These are phyloP conservation scores for Fusarium coffeatum DNA, from an alignment of 2,329 filamentous ascomycete species.

Conservation along the genomic window DNA sequence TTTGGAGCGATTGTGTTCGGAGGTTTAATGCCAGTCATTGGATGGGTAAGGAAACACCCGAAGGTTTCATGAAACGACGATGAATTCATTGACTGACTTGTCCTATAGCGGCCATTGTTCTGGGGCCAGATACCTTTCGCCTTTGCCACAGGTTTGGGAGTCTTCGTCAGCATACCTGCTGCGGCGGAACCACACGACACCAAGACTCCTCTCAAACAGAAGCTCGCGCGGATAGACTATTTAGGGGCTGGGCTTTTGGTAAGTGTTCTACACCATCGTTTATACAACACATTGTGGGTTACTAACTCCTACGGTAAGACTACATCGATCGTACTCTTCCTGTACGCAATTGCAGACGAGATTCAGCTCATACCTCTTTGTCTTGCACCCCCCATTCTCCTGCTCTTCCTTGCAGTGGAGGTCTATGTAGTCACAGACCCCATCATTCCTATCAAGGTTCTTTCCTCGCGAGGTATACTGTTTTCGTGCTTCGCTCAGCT, in stretches of 20 bases:
- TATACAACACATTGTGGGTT: background rate
- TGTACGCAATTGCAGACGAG: conserved; percentile 75
- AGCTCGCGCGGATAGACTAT: conserved; percentile 78
- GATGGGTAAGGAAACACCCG: conserved; percentile 70
- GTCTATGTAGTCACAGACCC: conserved; percentile 72
- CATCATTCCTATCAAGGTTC: conserved; percentile 77
- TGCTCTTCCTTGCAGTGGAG: conserved; percentile 72
- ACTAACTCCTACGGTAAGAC: conserved; percentile 56
- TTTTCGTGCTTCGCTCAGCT: conserved; percentile 80
- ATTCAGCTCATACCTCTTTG: conserved; percentile 70
- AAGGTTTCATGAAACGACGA: background rate
- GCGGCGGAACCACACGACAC: conserved; percentile 17
- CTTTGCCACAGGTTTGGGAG: conserved; percentile 68
- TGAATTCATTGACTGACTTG: conserved; percentile 9
- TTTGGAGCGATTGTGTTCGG: conserved; percentile 78
- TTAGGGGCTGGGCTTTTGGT: conserved; percentile 75
- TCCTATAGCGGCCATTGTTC: conserved; percentile 73
- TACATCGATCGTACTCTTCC: conserved; percentile 74
- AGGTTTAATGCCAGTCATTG: conserved; percentile 69
- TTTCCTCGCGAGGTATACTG: conserved; percentile 76
- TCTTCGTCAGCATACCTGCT: conserved; percentile 74
- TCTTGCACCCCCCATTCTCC: conserved; percentile 63
- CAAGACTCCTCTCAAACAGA: conserved; percentile 56
- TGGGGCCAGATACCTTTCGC: conserved; percentile 75
- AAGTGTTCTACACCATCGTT: conserved; percentile 41